These are phyloP conservation scores for Angomonas ambiguus DNA, from an alignment of 208 protist genomes.

Conservation along the genomic window DNA sequence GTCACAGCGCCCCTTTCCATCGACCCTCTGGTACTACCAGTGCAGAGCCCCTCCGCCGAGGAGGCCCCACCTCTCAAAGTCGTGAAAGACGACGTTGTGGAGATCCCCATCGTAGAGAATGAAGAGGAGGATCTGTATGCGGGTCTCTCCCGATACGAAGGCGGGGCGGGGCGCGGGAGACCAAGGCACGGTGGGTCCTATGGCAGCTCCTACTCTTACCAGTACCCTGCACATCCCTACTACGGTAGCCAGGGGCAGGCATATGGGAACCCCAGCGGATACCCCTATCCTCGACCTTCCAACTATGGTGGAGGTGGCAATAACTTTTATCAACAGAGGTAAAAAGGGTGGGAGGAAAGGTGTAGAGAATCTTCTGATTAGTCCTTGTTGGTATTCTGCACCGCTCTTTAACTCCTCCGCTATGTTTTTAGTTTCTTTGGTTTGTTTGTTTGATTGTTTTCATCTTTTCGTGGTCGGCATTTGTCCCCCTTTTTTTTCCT, in stretches of 20 bases:
- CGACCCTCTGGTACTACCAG: neutral
- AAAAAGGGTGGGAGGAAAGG: neutral
- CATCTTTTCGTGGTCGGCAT: neutral
- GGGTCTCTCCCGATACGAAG: slow-evolving; percentile 21
- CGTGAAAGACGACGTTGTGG: slow-evolving; percentile 28
- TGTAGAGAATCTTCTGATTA: too few relatives aligned
- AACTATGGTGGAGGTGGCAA: neutral
- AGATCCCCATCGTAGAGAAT: slow-evolving; percentile 18
- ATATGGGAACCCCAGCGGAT: neutral
- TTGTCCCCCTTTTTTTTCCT: slow-evolving; percentile 15
- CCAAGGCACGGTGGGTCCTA: slow-evolving; percentile 21
- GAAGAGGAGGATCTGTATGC: slow-evolving; percentile 66
- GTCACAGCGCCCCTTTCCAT: slow-evolving; percentile 1
- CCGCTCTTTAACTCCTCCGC: too few relatives aligned
- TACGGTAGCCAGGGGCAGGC: neutral
- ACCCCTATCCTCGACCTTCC: too few relatives aligned
- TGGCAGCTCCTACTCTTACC: too few relatives aligned
- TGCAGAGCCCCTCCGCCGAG: neutral
- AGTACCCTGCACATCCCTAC: neutral
- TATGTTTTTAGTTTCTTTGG: too few relatives aligned
- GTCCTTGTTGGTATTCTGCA: too few relatives aligned
- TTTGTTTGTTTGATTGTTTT: too few relatives aligned
- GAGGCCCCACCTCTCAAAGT: slow-evolving; percentile 18
- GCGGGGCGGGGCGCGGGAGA: slow-evolving; percentile 10
- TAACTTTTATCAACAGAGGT: neutral